Base-by-base conservation (phyloP, 1,284 basidiomycete species). In the Ceratobasidium sp. region DNA sequence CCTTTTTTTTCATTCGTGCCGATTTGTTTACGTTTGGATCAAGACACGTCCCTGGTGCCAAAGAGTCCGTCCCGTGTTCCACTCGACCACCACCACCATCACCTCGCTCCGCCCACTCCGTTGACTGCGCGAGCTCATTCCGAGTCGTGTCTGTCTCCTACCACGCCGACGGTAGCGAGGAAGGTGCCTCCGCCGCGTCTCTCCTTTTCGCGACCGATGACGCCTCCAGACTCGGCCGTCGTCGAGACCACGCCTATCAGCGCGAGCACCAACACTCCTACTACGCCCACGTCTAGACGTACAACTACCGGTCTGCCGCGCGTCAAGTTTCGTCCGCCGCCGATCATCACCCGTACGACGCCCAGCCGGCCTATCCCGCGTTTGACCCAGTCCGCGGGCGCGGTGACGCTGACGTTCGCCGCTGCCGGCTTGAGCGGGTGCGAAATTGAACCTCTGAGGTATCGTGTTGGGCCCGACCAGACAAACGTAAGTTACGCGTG, bases 291-390 rank as follows among this genome's bases (percentile, higher is more conserved):
- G 28, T 69, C 67, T 5, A 69, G 40, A 28, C 67, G 67, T 7
- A 33, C 33, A 33, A 33, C 33, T 1, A 5, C 49, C 5, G 49
- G 49, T 51, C 51, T 69, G 12, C 49, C 67, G 33, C 67, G 73
- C 61, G 63, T 76, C 73, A 76, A 76, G 40, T 76, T 76, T 67
- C 61, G 63, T 15, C 73, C 73, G 28, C 73, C 73, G 33, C 73
- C 73, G 23, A 76, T 76, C 33, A 76, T 76, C 63, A 76, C 73
- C 3, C 73, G 73, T 51, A 76, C 73, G 15, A 76, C 73, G 1
- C 73, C 73, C 26, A 42, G 73, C 18, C 73, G 73, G 20, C 67
- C 46, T 20, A 56, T 55, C 26, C 63, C 73, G 49, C 51, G 67
- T 10, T 20, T n/a, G 15, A 40, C 51, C 28, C 67, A 55, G 67